Base-by-base conservation (phyloP, 257 asterid genomes). In the Primulina eburnea region DNA sequence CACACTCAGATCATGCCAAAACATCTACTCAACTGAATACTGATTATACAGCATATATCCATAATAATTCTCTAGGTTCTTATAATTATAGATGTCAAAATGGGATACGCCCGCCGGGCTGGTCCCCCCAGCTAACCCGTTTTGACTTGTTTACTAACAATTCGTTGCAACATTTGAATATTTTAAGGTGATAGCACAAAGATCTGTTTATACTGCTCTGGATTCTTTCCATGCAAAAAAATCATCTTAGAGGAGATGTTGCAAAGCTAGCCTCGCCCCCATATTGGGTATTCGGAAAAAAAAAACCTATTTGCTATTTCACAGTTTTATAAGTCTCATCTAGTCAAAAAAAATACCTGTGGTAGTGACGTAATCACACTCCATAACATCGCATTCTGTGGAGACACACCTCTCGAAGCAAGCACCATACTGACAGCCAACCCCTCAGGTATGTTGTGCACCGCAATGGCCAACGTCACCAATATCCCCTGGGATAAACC, bases 391-490 rank as follows among this genome's bases (percentile, higher is more conserved):
- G 99, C 97, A 12, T 94, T 94, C 68, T 88, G 94, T 0, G 99
- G 99, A 76, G 99, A 91, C 47, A 94, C 99, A 47, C 99, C 99
- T 73, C 96, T 88, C 50, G 99, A 89, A 14, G 96, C 90, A 70
- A 94, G 95, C 78, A 94, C 97, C 99, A 94, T 88, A 80, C 99
- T 94, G 68, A 94, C 99, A 81, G 99, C 97, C 72, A 94, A 85
- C 30, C 99, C 99, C 85, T 94, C 99, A 0, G 99, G 99, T 77
- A 94, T 94, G 56, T 94, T 94, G 83, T 94, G 99, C 78, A 94
- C 97, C n/a, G 99, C 97, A 63, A 94, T 94, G 72, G 99, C 99
- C 77, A 89, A 79, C n/a, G 99, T 91, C 61, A 94, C 88, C 83
- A 94, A 77, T 65, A 94, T 61, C 65, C 99, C 99, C 77, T 94